Percentiles rank a stretch among this genome's conserved stretches.
These are phyloP conservation scores for Penicillium steckii DNA, from an alignment of 495 filamentous ascomycete species.

Conservation along the genomic window DNA sequence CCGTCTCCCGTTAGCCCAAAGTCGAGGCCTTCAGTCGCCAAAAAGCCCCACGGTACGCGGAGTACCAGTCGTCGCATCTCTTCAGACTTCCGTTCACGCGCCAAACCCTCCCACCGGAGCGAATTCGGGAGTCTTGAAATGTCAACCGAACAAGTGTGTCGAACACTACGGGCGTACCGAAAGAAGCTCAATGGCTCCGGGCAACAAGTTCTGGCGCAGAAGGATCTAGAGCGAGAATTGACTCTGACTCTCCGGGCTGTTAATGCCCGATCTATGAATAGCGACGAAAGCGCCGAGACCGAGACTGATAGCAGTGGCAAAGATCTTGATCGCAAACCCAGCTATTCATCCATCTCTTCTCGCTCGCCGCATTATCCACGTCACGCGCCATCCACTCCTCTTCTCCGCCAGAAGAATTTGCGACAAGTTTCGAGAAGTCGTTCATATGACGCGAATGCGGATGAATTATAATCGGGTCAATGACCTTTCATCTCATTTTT, in stretches of 20 bases:
- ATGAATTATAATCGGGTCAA: slow-evolving; percentile 13
- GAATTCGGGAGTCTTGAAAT: slow-evolving; percentile 67
- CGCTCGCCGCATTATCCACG: slow-evolving; percentile 25
- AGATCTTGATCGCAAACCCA: slow-evolving; percentile 35
- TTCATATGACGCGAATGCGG: slow-evolving; percentile 31
- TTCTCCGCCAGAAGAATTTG: slow-evolving; percentile 26
- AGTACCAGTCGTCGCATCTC: slow-evolving; percentile 51
- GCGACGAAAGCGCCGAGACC: slow-evolving; percentile 32
- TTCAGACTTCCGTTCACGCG: slow-evolving; percentile 54
- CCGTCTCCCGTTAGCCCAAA: slow-evolving; percentile 46
- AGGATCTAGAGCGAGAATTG: slow-evolving; percentile 79
- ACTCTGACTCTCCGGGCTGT: slow-evolving; percentile 70
- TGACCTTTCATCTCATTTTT: not conserved
- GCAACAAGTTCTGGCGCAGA: slow-evolving; percentile 61
- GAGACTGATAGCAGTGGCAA: slow-evolving; percentile 48
- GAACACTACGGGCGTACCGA: slow-evolving; percentile 75
- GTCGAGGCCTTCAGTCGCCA: slow-evolving; percentile 17
- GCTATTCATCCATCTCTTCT: slow-evolving; percentile 19
- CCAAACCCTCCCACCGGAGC: slow-evolving; percentile 50
- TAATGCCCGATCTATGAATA: slow-evolving; percentile 44
- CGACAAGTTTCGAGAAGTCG: slow-evolving; percentile 28
- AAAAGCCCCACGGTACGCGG: slow-evolving; percentile 17
- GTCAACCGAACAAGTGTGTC: slow-evolving; percentile 78
- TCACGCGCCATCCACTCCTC: slow-evolving; percentile 40
- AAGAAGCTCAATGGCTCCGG: slow-evolving; percentile 70